phyloP scores from a whole-genome alignment of 2,329 filamentous ascomycete species.

The Corynespora cassiicola region DNA sequence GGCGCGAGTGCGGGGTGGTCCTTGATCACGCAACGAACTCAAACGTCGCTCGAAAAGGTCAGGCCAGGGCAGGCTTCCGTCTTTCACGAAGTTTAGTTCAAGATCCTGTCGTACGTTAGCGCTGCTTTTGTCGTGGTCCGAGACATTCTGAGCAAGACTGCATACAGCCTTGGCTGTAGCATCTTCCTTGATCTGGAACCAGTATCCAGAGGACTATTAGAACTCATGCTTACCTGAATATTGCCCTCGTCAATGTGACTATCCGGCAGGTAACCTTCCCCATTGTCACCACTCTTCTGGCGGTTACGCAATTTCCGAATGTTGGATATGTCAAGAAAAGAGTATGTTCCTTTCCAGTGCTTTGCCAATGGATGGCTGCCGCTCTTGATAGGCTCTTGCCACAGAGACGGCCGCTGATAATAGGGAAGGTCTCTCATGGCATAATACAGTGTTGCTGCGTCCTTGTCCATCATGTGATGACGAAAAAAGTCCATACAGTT shows the following conservation, averaged over 20 bases:
- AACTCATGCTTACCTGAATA: conserved; percentile 29
- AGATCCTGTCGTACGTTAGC: conserved; percentile 37
- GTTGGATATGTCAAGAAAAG: conserved; percentile 41
- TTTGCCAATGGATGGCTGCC: conserved; percentile 45
- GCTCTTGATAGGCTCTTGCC: conserved; percentile 45
- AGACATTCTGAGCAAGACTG: no score
- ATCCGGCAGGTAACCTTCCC: no score
- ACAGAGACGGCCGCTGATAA: conserved; percentile 50
- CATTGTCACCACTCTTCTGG: no score
- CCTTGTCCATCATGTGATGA: conserved; percentile 52
- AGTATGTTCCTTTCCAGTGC: conserved; percentile 60
- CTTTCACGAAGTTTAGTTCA: conserved; percentile 34
- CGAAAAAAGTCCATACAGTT: conserved; percentile 62
- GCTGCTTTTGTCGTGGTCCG: no score
- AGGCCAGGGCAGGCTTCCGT: conserved; percentile 42
- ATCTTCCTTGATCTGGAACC: no score
- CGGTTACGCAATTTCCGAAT: conserved; percentile 23
- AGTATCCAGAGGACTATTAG: background rate
- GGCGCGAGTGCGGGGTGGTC: conserved; percentile 35
- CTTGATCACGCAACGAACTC: conserved; percentile 33
- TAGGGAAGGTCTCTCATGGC: conserved; percentile 44
- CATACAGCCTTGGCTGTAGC: no score
- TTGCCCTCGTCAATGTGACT: conserved; percentile 34
- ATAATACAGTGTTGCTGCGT: conserved; percentile 45
- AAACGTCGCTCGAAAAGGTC: conserved; percentile 49